phyloP scores from a whole-genome alignment of 148 eudicot species.

The Chenopodium quinoa region DNA sequence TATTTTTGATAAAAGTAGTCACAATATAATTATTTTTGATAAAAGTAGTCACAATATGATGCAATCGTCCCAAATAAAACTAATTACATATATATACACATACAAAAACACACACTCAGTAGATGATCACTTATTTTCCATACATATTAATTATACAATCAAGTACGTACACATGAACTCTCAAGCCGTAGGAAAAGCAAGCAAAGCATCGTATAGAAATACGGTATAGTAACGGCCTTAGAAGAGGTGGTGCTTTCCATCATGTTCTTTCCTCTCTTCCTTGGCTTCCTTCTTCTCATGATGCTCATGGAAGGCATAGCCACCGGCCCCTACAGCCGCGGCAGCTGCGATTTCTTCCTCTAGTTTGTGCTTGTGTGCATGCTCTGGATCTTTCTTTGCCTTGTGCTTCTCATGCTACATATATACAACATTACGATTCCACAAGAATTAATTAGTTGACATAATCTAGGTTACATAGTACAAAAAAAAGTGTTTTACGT shows the following conservation, averaged over 20 bases:
- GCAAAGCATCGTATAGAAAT: background rate
- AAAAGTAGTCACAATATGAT: background rate
- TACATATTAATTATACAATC: background rate
- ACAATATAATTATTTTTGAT: background rate
- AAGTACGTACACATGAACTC: background rate
- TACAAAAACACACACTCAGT: background rate
- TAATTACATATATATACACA: background rate
- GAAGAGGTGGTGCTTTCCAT: slow-evolving; percentile 41
- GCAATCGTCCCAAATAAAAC: background rate
- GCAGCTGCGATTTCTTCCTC: slow-evolving; percentile 52
- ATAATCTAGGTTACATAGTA: background rate
- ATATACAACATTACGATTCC: background rate
- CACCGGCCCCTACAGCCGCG: slow-evolving; percentile 43
- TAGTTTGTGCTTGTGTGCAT: slow-evolving; percentile 50
- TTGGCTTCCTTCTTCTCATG: slow-evolving; percentile 54
- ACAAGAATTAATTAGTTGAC: background rate
- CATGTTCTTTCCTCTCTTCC: slow-evolving; percentile 32
- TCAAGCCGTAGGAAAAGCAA: background rate
- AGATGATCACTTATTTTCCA: background rate
- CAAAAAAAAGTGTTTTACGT: background rate
- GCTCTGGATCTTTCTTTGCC: slow-evolving; percentile 56
- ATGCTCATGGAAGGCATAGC: slow-evolving; percentile 47
- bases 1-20: background rate
- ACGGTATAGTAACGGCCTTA: background rate
- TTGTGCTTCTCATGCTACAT: slow-evolving; percentile 53